Conservation (phyloP, 768 basidiomycete species). For the Lactarius hatsudake region DNA sequence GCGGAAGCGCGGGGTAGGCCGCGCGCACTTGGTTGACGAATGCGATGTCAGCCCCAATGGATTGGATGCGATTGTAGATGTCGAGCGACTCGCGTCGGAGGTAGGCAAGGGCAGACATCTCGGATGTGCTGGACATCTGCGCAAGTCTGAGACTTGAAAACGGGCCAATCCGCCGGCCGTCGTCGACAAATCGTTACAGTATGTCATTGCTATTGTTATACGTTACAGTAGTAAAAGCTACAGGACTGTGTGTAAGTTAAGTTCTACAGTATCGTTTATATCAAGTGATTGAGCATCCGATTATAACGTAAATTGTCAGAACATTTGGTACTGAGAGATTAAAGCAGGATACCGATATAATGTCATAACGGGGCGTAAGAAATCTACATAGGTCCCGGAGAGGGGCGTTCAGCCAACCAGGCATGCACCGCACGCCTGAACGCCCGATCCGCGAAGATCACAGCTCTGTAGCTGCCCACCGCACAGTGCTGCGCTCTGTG, state of each 20-base stretch:
- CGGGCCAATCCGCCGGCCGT: not conserved
- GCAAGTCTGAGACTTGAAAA: not conserved
- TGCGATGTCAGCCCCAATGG: constrained; percentile 69
- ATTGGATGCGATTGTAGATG: constrained; percentile 84
- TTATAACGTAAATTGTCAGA: not conserved
- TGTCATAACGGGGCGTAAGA: not conserved
- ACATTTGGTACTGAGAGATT: not conserved
- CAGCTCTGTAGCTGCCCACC: constrained; percentile 20
- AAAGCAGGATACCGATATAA: not conserved
- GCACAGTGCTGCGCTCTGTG: constrained; percentile 24
- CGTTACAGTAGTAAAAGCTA: not conserved
- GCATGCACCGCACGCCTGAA: constrained; percentile 25
- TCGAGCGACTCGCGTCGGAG: constrained; percentile 71
- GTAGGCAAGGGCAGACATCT: constrained; percentile 40
- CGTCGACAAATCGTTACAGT: not conserved
- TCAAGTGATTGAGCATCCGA: not conserved
- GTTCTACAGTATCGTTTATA: not conserved
- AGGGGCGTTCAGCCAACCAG: constrained; percentile 22
- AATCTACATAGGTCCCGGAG: not conserved
- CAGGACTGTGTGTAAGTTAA: not conserved
- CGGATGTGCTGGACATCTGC: not conserved
- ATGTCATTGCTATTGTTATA: not conserved
- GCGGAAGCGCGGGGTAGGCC: constrained; percentile 48
- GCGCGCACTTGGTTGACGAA: constrained; percentile 62
- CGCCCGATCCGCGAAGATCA: constrained; percentile 26